These are phyloP conservation scores for Spathaspora hagerdaliae DNA, from an alignment of 805 yeast species.

Conservation along the genomic window DNA sequence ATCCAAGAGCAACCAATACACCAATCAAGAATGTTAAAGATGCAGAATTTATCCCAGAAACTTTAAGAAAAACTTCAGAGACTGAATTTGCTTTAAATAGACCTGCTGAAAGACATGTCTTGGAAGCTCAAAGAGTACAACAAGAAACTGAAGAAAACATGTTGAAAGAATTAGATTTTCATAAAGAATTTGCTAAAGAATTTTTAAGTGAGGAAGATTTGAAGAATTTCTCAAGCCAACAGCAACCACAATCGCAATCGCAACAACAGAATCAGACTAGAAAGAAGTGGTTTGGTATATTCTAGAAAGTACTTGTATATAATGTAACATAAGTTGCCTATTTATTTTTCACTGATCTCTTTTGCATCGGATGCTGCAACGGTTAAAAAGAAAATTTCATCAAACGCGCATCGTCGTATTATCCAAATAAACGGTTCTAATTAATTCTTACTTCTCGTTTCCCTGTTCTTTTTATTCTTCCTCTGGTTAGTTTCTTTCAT, in stretches of 20 bases:
- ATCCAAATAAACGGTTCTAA: no score
- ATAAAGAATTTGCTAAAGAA: slow-evolving; percentile 7
- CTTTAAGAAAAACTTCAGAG: slow-evolving; percentile 41
- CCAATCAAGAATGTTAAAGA: slow-evolving; percentile 42
- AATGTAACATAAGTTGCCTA: not conserved
- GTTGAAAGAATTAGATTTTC: slow-evolving; percentile 29
- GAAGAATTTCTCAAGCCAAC: not conserved
- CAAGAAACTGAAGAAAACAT: slow-evolving; percentile 62
- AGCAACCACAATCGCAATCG: not conserved
- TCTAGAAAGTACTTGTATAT: slow-evolving; percentile 5
- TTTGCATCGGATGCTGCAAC: no score
- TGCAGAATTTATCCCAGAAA: slow-evolving; percentile 39
- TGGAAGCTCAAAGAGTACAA: slow-evolving; percentile 67
- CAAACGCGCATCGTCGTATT: no score
- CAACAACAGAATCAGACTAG: slow-evolving; percentile 3
- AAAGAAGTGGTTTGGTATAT: slow-evolving; percentile 24
- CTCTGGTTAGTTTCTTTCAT: not conserved
- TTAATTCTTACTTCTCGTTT: no score
- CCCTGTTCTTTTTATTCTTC: not conserved
- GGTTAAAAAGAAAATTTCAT: no score
- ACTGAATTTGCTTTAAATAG: slow-evolving; percentile 52
- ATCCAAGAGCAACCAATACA: slow-evolving; percentile 37
- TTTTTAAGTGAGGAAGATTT: slow-evolving; percentile 12
- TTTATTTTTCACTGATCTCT: not conserved
- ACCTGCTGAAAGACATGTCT: slow-evolving; percentile 67